Evolutionary conservation across 495 filamentous ascomycete species (phyloP), one percentile per base, ranked within the genome.

Genomic region (Neurospora hispaniola): DNA sequence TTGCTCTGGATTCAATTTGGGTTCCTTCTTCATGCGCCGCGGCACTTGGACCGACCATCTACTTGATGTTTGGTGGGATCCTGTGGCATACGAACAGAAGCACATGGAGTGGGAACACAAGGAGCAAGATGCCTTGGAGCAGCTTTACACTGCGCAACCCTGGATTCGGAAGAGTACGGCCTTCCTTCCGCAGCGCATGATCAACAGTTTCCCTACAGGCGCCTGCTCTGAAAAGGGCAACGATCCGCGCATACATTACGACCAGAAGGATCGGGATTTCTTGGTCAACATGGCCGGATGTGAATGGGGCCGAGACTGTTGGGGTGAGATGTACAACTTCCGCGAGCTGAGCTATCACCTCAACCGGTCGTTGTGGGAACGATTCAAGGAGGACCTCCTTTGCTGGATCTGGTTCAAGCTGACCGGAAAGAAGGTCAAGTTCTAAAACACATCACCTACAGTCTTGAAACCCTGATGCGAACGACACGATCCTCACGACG

Each of bases 51-150:
- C 93, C 0, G 96, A 98, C 77, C 92, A 94, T 20, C 79, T 99
- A 8, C 87, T 99, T 38, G 96, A 99, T 80, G 88, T 97, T 72
- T 99, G 95, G 96, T 99, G 96, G 96, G 96, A 99, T 77, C 96
- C 96, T 0, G 94, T 98, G 44, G 90, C 92, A 72, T 99, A 99
- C 81, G 96, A 99, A 82, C 96, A 98, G 83, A 95, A 93, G 81
- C 96, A 99, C 78, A 98, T 98, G 95, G 88, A 97, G 73, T 99
- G 96, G 96, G 94, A 96, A 78, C 96, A 98, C 84, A 98, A 98
- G 78, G 96, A 99, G 78, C 96, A 99, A 80, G 93, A 98, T 79
- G 92, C 96, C 16, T 81, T 99, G 54, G 94, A 98, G 80, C 92
- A 96, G 80, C 86, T 99, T 59, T 99, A 98, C 81, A 88, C 85